These are phyloP conservation scores for Mucor plumbeus DNA, from an alignment of 371 early-diverging fungal species.

Conservation along the genomic window DNA sequence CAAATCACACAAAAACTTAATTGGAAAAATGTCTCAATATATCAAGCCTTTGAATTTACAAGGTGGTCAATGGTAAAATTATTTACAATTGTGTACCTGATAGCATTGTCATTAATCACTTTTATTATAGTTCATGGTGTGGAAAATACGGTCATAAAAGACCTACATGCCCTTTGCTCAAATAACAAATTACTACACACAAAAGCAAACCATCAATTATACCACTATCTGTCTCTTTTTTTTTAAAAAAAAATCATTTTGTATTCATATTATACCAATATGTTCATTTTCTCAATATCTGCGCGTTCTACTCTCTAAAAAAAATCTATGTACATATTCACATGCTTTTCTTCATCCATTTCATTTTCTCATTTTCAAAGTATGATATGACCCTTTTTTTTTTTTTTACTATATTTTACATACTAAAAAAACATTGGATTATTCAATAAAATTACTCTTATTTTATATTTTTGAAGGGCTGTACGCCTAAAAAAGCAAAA, in stretches of 20 bases:
- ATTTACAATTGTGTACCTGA: not conserved
- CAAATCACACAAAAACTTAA: not conserved
- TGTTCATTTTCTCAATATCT: not conserved
- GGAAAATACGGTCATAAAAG: slow-evolving; percentile 55
- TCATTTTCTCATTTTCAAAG: not conserved
- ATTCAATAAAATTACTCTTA: not conserved
- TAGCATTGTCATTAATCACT: not conserved
- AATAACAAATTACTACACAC: slow-evolving; percentile 21
- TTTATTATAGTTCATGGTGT: slow-evolving; percentile 44
- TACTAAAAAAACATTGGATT: not conserved
- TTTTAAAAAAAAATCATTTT: not conserved
- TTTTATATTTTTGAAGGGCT: not conserved
- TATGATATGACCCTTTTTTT: not conserved
- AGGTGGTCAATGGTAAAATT: slow-evolving; percentile 56
- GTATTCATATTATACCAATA: slow-evolving; percentile 3
- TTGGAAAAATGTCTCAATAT: slow-evolving; percentile 12
- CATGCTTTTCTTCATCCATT: not conserved
- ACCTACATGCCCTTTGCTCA: slow-evolving; percentile 40
- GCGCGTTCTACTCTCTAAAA: not conserved
- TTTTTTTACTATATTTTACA: not conserved
- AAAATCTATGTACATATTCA: slow-evolving; percentile 3
- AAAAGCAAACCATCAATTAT: not conserved
- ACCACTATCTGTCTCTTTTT: not conserved
- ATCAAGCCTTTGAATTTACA: slow-evolving; percentile 48
- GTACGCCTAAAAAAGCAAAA: not conserved